A percentile compares a stretch with the other conserved stretches of the same genome.
Evolutionary conservation across 176 grass and related monocot species (phyloP).

Genomic region (Chloris gayana): DNA sequence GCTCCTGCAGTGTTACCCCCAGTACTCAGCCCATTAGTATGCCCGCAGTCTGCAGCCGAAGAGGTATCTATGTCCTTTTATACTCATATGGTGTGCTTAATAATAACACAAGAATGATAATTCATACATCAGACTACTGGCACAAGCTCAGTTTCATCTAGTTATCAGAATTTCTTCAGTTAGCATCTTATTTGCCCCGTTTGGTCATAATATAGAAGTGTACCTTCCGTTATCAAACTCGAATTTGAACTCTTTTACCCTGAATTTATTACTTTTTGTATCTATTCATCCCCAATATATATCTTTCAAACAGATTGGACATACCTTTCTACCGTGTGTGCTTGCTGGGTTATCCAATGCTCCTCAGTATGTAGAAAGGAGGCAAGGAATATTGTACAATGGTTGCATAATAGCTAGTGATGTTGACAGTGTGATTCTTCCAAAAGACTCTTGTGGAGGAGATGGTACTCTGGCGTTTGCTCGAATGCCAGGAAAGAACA

Average conservation of each 20-base stretch:
- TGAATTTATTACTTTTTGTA: neutral
- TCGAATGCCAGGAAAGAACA: conserved; percentile 52
- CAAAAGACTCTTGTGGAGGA: conserved; percentile 78
- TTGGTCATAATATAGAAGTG: neutral
- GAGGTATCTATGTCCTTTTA: conserved; percentile 56
- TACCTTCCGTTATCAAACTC: neutral
- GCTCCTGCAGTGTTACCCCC: conserved; percentile 69
- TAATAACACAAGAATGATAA: neutral
- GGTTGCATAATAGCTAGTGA: conserved; percentile 64
- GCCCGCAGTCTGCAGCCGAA: conserved; percentile 86
- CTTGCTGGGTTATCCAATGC: conserved; percentile 83
- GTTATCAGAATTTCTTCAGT: conserved; percentile 1
- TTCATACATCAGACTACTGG: neutral
- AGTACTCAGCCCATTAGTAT: conserved; percentile 60
- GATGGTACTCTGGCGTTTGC: conserved; percentile 86
- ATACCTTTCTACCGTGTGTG: conserved; percentile 94
- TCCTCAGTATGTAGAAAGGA: conserved; percentile 72
- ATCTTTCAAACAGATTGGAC: conserved; percentile 68
- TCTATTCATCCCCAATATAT: conserved; percentile 3
- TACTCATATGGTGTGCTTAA: neutral
- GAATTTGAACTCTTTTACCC: neutral
- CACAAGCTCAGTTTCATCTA: conserved; percentile 7
- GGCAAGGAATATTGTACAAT: conserved; percentile 32
- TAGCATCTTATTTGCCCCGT: neutral
- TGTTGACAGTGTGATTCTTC: conserved; percentile 89